Evolutionary conservation across 768 basidiomycete genomes (phyloP), one percentile per base, ranked within the genome.

Genomic region (Xanthoconium purpureum): DNA sequence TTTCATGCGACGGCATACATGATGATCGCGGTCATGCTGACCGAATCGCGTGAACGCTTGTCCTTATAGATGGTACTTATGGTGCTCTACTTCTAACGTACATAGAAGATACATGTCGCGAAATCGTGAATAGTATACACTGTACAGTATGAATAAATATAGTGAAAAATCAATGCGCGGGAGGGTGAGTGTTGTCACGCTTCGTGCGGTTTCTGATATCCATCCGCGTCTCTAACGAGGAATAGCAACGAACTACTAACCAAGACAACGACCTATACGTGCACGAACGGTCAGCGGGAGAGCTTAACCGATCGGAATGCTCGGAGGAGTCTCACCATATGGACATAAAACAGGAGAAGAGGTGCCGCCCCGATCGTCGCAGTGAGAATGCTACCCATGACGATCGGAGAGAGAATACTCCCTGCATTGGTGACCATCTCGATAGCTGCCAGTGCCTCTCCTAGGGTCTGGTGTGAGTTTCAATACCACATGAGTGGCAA

Each of bases 311-410:
- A 14, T 15, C 5, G 17, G 1, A 42, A 12, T 5, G 15, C 6
- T 48, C 4, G 9, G 20, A 6, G 9, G 20, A 6, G 9, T 17
- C 13, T 61, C 30, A 70, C 69, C 59, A 58, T 20, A n/a, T 67
- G 65, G 7, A 69, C 47, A 38, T 69, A 56, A 54, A 69, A 69
- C 30, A 65, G 10, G 47, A 69, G 39, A 18, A 69, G 11, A 32
- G 68, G 68, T 8, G n/a, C 13, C 0, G 54, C 58, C n/a, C 38
- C 46, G 28, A 69, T 67, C 13, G 70, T 65, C 36, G 58, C 53
- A 13, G 66, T 63, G 30, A 71, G 44, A 35, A 71, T 61, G 39
- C 67, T 47, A 10, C 70, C 70, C 67, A 73, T 69, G 43, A 73
- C 50, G 50, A 73, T 30, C 4, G 70, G 70, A 5, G 71, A 71